A percentile compares a stretch with the other conserved stretches of the same genome.
phyloP scores from a whole-genome alignment of 106 monocot genomes.

The Hemerocallis citrina region DNA sequence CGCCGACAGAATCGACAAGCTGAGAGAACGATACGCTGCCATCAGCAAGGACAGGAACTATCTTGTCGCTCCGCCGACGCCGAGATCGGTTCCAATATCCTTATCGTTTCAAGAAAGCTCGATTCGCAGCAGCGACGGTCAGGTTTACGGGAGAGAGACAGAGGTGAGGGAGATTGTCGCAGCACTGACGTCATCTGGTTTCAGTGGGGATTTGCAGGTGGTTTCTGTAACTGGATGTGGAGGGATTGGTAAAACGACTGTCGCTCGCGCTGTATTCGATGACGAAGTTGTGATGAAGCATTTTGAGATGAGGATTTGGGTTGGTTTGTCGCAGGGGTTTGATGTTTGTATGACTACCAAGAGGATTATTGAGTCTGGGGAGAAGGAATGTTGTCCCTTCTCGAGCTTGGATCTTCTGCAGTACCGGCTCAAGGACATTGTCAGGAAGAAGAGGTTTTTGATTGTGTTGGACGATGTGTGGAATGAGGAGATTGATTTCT shows the following conservation, averaged over 20 bases:
- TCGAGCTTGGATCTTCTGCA: constrained; percentile 12
- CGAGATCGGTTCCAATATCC: too few relatives aligned
- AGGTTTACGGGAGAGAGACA: background rate
- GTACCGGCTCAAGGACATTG: background rate
- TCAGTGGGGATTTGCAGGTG: background rate
- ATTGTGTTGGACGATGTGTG: constrained; percentile 37
- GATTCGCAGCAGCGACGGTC: too few relatives aligned
- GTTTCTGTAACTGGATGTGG: constrained; percentile 20
- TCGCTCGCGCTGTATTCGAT: constrained; percentile 23
- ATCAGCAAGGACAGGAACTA: too few relatives aligned
- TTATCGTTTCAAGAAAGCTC: too few relatives aligned
- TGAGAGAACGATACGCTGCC: too few relatives aligned
- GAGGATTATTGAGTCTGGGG: constrained; percentile 3
- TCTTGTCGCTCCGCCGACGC: too few relatives aligned
- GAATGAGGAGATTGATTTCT: constrained; percentile 5
- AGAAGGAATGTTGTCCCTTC: constrained; percentile 2
- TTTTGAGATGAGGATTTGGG: constrained; percentile 22
- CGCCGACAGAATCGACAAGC: too few relatives aligned
- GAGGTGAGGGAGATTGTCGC: background rate
- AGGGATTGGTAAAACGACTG: constrained; percentile 31
- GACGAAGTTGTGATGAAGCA: background rate
- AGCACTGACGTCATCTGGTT: background rate
- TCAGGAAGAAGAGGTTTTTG: constrained; percentile 18
- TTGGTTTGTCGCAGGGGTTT: constrained; percentile 11
- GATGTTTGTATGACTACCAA: background rate